Base-by-base conservation (phyloP, 495 filamentous ascomycete species). In the Parachaetomium inaequale region DNA sequence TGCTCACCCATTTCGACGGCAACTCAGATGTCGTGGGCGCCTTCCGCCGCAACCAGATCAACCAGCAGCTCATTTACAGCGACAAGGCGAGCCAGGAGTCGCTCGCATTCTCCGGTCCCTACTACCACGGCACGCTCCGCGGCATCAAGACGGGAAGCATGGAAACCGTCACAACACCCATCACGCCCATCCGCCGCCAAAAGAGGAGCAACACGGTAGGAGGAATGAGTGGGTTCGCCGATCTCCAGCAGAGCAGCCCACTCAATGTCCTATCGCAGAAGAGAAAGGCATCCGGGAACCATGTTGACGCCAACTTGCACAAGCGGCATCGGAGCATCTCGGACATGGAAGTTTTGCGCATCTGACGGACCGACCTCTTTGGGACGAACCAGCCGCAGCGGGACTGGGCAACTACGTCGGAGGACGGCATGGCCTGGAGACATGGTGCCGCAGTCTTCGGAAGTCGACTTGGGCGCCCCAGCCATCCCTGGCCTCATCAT, bases 41-140 rank as follows among this genome's bases (percentile, higher is more conserved):
- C 8, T 94, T 93, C 77, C 88, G 89, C 43, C 84, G 84, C 40
- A 89, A 92, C 68, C 88, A 93, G 71, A 84, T 84, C 68, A 85
- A 87, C 61, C 87, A 89, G 68, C 82, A 88, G 64, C 81, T 88
- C 38, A 79, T 89, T 59, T 77, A 84, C 63, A 85, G 85, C 70
- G 82, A 84, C 62, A 79, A 81, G 63, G 74, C 77, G 49, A 80
- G 75, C 53, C 75, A 80, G 17, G 82, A 82, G 25, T 81, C 79
- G 8, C 75, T 84, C 29, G 79, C 78, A 7, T 85, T 85, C 59
- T 74, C 77, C 12, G 75, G 73, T 11, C 87, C 85, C 1, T 79
- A 77, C 63, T 72, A 75, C 59, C 69, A 79, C 65, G 75, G 77
- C 57, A 76, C 79, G 4, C 72, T 85, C 43, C 70, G 78, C 14